Evolutionary conservation across 1,139 yeast genomes (phyloP), one percentile per base, ranked within the genome.

Genomic region (Diutina siamensis): DNA sequence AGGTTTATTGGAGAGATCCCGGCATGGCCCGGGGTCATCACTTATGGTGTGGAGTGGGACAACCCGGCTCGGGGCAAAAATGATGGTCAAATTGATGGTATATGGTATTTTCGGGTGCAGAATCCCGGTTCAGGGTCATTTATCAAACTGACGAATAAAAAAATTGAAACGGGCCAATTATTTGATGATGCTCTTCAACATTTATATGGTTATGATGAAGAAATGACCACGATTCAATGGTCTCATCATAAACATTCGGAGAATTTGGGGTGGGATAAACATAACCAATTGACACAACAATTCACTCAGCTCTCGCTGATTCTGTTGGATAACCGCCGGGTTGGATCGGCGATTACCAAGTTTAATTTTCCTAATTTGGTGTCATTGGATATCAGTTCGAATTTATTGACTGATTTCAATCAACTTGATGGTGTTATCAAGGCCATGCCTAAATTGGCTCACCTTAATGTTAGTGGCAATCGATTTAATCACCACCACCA

Each of bases 41-140:
- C 92, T 0, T 62, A 76, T 15, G 97, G 97, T 0, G 71, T 89
- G 1, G 97, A 89, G 58, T 89, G 97, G 97, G 97, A 89, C 57
- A 68, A 78, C 46, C 60, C 48, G 0, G 52, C 58, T 2, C 58
- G 76, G 25, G 89, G 89, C 1, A 80, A 76, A 52, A 74, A 82
- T 55, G 60, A 68, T 47, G 92, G 92, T 0, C 47, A 54, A 1
- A 50, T 72, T 35, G 58, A 68, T 20, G 80, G 75, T 0, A 52
- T 57, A 0, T 52, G 57, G 40, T 78, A 78, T 53, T 82, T 82
- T 55, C 35, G 49, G 1, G 59, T 68, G 3, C 45, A 45, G 2
- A 45, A 51, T 1, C 49, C 55, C 1, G 60, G 61, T 1, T 55
- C 83, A 1, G 95, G 87, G 0, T 80, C 94, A 2, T 87, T 88